A percentile compares a stretch with the other conserved stretches of the same genome.
These are phyloP conservation scores for Trichoderma asperellum DNA, from an alignment of 2,329 filamentous ascomycete genomes.

Conservation along the genomic window DNA sequence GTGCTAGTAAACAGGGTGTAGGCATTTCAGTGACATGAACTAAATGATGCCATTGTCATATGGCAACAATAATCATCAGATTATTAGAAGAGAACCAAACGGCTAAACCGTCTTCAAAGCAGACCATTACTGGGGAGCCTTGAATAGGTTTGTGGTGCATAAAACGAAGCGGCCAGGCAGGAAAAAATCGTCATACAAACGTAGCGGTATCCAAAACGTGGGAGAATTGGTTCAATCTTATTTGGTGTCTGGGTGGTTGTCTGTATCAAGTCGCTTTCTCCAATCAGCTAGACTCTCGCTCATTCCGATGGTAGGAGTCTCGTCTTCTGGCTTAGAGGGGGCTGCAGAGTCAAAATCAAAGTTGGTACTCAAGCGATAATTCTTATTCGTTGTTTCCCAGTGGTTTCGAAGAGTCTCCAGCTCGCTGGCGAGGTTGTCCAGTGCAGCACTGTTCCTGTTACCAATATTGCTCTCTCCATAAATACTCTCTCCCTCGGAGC, in stretches of 20 bases:
- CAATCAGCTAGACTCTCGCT: constrained; percentile 78
- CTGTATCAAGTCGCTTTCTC: constrained; percentile 73
- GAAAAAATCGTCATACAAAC: constrained; percentile 41
- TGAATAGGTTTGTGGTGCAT: constrained; percentile 11
- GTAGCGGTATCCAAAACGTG: constrained; percentile 36
- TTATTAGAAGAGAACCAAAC: not conserved
- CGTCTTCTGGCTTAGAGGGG: constrained; percentile 49
- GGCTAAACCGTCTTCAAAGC: not conserved
- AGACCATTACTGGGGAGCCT: not conserved
- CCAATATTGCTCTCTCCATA: constrained; percentile 59
- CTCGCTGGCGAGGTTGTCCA: constrained; percentile 90
- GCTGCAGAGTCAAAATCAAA: constrained; percentile 76
- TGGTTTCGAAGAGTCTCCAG: constrained; percentile 87
- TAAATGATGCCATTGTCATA: constrained; percentile 3
- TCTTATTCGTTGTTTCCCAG: constrained; percentile 96
- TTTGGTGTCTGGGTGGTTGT: constrained; percentile 41
- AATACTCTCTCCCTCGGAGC: constrained; percentile 64
- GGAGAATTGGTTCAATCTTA: constrained; percentile 32
- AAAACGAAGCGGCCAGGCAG: constrained; percentile 37
- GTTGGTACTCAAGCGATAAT: constrained; percentile 85
- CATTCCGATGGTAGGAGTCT: constrained; percentile 53
- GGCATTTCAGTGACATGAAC: constrained; percentile 27
- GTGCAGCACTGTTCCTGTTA: constrained; percentile 65
- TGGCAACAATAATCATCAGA: constrained; percentile 19
- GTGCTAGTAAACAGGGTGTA: constrained; percentile 25